These are phyloP conservation scores for Daucus carota DNA, from an alignment of 129 eudicot species.

Conservation along the genomic window DNA sequence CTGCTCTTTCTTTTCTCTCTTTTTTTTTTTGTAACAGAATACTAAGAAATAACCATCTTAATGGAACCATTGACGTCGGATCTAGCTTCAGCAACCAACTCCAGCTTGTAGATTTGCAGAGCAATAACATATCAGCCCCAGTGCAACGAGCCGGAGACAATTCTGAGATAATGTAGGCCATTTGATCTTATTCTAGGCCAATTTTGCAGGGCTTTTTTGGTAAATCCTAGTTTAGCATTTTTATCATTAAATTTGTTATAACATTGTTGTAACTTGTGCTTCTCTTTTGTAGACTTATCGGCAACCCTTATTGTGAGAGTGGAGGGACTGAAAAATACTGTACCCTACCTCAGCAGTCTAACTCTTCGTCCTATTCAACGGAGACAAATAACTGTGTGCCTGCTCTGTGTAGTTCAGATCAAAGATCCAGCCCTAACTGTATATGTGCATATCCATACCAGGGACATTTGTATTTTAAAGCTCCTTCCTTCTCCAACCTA, in stretches of 20 bases:
- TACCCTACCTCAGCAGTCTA: slow-evolving; percentile 21
- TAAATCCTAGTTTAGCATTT: not conserved
- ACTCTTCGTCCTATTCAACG: slow-evolving; percentile 30
- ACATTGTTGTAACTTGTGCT: not conserved
- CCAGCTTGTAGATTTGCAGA: slow-evolving; percentile 43
- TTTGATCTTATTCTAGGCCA: not conserved
- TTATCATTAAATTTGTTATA: not conserved
- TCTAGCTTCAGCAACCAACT: slow-evolving; percentile 35
- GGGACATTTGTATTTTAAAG: slow-evolving; percentile 48
- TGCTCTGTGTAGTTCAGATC: slow-evolving; percentile 33
- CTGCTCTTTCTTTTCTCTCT: not conserved
- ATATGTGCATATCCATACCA: slow-evolving; percentile 63
- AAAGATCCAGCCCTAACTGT: slow-evolving; percentile 61
- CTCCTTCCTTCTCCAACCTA: slow-evolving; percentile 65
- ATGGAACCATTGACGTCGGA: slow-evolving; percentile 49
- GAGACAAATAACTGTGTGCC: slow-evolving; percentile 38
- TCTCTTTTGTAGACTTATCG: slow-evolving; percentile 50
- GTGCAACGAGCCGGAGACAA: slow-evolving; percentile 20
- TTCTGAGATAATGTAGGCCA: slow-evolving; percentile 33
- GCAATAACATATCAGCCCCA: slow-evolving; percentile 33
- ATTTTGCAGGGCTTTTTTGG: too few relatives aligned
- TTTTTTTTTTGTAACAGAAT: slow-evolving; percentile 18
- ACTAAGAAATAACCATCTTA: slow-evolving; percentile 40
- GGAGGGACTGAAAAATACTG: slow-evolving; percentile 30
- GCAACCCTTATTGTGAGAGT: slow-evolving; percentile 46